A percentile compares a stretch with the other conserved stretches of the same genome.
Conservation (phyloP, 1,284 basidiomycete genomes). For the Testicularia cyperi region DNA sequence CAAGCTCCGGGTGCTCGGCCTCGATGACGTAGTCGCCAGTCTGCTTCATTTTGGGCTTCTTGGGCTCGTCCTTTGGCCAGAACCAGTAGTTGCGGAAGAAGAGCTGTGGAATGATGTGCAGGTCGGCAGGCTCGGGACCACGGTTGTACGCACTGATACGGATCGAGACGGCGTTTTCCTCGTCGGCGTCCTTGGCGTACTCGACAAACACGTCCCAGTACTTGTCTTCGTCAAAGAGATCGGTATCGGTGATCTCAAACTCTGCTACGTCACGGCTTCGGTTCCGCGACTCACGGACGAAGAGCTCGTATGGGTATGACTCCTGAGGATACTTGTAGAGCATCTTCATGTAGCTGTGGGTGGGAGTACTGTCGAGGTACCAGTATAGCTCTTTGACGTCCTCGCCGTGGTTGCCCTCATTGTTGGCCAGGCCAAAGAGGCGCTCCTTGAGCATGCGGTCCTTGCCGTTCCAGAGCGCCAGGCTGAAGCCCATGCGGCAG, state of each 20-base stretch:
- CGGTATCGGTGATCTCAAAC: constrained; percentile 90
- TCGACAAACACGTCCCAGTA: constrained; percentile 86
- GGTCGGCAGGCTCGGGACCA: constrained; percentile 88
- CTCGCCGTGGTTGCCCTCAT: constrained; percentile 96
- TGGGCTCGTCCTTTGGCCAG: constrained; percentile 80
- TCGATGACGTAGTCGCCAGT: constrained; percentile 65
- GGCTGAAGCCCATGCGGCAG: constrained; percentile 82
- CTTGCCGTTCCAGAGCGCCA: constrained; percentile 91
- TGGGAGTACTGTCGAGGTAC: constrained; percentile 95
- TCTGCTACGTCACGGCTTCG: constrained; percentile 83
- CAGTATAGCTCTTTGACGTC: constrained; percentile 98
- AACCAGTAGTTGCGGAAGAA: constrained; percentile 99
- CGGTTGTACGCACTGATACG: constrained; percentile 96
- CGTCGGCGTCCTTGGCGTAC: constrained; percentile 96
- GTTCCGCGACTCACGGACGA: constrained; percentile 80
- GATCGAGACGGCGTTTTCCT: constrained; percentile 82
- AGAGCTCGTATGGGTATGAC: constrained; percentile 86
- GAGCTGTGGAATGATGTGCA: constrained; percentile 91
- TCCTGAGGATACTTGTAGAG: constrained; percentile 96
- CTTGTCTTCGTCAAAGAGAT: constrained; percentile 83
- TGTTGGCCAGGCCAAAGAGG: constrained; percentile 87
- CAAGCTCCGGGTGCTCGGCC: constrained; percentile 69
- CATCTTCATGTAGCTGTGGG: constrained; percentile 99
- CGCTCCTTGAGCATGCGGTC: constrained; percentile 96
- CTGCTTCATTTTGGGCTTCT: constrained; percentile 69